Percentiles rank a stretch among this genome's conserved stretches.
These are phyloP conservation scores for Ogataea siamensis DNA, from an alignment of 805 yeast genomes.

Conservation along the genomic window DNA sequence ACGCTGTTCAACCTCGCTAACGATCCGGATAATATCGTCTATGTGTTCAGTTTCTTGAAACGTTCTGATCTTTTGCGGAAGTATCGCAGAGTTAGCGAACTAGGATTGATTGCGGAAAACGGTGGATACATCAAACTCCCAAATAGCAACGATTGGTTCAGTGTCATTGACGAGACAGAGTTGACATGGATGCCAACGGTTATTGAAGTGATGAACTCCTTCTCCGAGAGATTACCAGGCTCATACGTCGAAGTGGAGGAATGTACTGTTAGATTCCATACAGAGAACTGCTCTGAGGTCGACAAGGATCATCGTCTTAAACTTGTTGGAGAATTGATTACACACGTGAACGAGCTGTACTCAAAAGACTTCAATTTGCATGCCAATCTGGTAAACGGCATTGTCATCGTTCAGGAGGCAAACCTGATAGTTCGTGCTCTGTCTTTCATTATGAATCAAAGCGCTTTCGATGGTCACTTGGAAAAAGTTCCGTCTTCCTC, in stretches of 20 bases:
- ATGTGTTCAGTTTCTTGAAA: slow-evolving; percentile 64
- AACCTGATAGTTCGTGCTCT: slow-evolving; percentile 58
- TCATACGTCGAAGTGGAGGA: slow-evolving; percentile 71
- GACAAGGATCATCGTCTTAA: slow-evolving; percentile 61
- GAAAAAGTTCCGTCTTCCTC: slow-evolving; percentile 24
- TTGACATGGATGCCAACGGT: slow-evolving; percentile 62
- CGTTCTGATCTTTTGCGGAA: slow-evolving; percentile 63
- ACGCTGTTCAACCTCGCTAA: slow-evolving; percentile 57
- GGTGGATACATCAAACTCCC: slow-evolving; percentile 74
- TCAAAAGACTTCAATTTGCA: slow-evolving; percentile 59
- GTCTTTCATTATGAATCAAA: slow-evolving; percentile 45
- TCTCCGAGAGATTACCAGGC: slow-evolving; percentile 78
- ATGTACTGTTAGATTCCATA: slow-evolving; percentile 71
- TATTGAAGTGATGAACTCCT: slow-evolving; percentile 50
- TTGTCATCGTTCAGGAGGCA: slow-evolving; percentile 68
- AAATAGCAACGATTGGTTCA: slow-evolving; percentile 55
- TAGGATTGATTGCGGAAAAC: slow-evolving; percentile 87
- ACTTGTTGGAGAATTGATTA: slow-evolving; percentile 78
- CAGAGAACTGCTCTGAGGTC: slow-evolving; percentile 62
- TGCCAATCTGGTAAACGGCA: slow-evolving; percentile 69
- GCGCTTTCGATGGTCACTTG: slow-evolving; percentile 17
- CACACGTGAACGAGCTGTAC: slow-evolving; percentile 77
- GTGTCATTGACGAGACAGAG: slow-evolving; percentile 54
- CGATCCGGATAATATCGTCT: slow-evolving; percentile 64
- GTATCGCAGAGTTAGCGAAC: slow-evolving; percentile 61